Percentiles rank a stretch among this genome's conserved stretches.
Evolutionary conservation across 78 protist species (phyloP).

Genomic region (Monosiga brevicollis): DNA sequence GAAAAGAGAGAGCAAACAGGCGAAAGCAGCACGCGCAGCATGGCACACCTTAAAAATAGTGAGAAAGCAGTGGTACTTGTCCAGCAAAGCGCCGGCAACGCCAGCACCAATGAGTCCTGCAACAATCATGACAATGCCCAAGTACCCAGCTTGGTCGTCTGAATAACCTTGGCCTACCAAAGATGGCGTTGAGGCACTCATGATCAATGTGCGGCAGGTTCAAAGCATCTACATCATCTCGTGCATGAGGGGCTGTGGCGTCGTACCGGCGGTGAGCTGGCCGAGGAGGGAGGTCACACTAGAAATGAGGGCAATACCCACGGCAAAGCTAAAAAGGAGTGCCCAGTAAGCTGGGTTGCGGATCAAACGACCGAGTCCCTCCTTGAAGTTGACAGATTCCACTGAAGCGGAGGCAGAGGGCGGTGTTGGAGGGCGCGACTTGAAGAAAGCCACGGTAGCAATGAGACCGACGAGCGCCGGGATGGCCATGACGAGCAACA

Average conservation of each 20-base stretch:
- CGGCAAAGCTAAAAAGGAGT: not conserved
- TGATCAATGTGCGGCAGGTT: too few relatives aligned
- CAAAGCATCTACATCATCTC: too few relatives aligned
- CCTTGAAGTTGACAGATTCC: not conserved
- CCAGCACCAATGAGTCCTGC: slow-evolving; percentile 11
- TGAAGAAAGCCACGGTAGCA: not conserved
- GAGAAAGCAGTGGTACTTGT: not conserved
- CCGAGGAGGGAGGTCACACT: not conserved
- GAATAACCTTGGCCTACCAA: not conserved
- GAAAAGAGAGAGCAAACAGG: too few relatives aligned
- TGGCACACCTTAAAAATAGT: not conserved
- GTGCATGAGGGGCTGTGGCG: too few relatives aligned
- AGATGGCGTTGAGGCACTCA: too few relatives aligned
- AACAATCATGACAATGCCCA: not conserved
- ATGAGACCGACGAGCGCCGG: not conserved
- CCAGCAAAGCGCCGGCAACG: not conserved
- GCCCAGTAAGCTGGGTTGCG: not conserved
- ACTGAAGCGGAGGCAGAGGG: not conserved
- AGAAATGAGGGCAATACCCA: not conserved
- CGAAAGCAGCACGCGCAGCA: too few relatives aligned
- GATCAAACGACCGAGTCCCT: not conserved
- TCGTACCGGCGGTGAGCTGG: not conserved
- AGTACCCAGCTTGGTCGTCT: not conserved
- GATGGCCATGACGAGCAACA: not conserved
- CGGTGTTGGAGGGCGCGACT: not conserved